Evolutionary conservation across 169 alveolate species (phyloP).

Genomic region (Plasmodium yoelii): DNA sequence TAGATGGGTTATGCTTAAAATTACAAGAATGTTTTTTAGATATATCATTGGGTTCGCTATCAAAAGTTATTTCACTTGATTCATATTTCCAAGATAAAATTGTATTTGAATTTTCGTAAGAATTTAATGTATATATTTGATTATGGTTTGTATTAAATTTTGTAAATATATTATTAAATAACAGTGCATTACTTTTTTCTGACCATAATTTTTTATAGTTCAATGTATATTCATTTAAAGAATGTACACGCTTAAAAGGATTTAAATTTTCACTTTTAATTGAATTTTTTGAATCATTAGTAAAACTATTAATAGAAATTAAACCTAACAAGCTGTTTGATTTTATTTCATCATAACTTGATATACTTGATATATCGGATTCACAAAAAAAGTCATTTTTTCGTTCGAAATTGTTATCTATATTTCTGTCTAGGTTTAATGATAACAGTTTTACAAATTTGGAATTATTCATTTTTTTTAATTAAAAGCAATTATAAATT

Average conservation of each 20-base stretch:
- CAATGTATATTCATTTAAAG: slow-evolving; percentile 39
- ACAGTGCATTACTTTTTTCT: neutral
- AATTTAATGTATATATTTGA: neutral
- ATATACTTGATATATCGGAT: slow-evolving; percentile 17
- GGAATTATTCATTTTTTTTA: neutral
- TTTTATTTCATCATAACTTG: slow-evolving; percentile 2
- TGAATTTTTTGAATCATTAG: slow-evolving; percentile 25
- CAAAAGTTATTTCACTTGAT: slow-evolving; percentile 17
- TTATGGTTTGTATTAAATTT: slow-evolving; percentile 34
- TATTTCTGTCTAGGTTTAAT: slow-evolving; percentile 14
- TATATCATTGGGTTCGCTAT: neutral
- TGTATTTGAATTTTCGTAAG: slow-evolving; percentile 8
- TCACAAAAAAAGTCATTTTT: neutral
- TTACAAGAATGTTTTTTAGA: neutral
- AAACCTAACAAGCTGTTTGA: slow-evolving; percentile 13
- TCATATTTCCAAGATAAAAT: slow-evolving; percentile 1
- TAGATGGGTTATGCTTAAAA: neutral
- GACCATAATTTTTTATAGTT: slow-evolving; percentile 22
- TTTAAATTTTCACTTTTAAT: slow-evolving; percentile 27
- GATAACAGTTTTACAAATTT: neutral
- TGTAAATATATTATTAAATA: slow-evolving; percentile 21
- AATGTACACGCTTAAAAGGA: slow-evolving; percentile 27
- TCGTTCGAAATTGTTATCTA: neutral
- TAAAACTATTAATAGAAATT: slow-evolving; percentile 17
- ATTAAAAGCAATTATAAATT: too few relatives aligned